Evolutionary conservation across 768 basidiomycete species (phyloP).

Genomic region (Coprinopsis marcescibilis): DNA sequence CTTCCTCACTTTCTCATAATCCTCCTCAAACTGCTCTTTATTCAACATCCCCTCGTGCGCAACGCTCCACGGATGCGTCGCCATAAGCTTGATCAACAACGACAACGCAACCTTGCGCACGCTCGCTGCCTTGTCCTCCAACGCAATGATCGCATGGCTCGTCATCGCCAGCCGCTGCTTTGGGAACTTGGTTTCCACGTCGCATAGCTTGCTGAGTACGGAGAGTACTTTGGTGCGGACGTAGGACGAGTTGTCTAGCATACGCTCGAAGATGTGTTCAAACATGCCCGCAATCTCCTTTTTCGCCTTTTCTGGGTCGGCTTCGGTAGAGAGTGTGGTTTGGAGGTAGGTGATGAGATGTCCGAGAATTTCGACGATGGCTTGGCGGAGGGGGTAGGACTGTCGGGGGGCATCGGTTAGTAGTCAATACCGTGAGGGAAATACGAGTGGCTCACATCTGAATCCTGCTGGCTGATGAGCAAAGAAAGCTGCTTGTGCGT

Average conservation of each 20-base stretch:
- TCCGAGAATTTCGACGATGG: conserved; percentile 87
- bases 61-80: conserved; percentile 84
- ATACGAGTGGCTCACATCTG: conserved; percentile 60
- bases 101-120: conserved; percentile 84
- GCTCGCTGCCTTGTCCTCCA: conserved; percentile 85
- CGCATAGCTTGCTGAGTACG: conserved; percentile 69
- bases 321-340: conserved; percentile 39
- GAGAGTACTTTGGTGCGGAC: conserved; percentile 85
- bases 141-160: conserved; percentile 64
- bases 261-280: conserved; percentile 80
- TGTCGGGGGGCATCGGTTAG: conserved; percentile 23
- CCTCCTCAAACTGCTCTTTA: conserved; percentile 63
- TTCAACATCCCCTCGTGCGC: conserved; percentile 81
- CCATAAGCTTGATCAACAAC: conserved; percentile 65
- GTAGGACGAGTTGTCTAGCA: conserved; percentile 82
- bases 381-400: conserved; percentile 96
- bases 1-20: conserved; percentile 55
- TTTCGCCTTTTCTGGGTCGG: conserved; percentile 43
- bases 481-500: conserved; percentile 89
- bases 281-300: conserved; percentile 80
- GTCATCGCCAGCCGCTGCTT: conserved; percentile 78
- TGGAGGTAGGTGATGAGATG: conserved; percentile 80
- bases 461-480: conserved; percentile 81
- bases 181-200: conserved; percentile 74
- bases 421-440: not conserved